A percentile compares a stretch with the other conserved stretches of the same genome.
These are phyloP conservation scores for Phytophthora parvispora DNA, from an alignment of 352 stramenopile species.

Conservation along the genomic window DNA sequence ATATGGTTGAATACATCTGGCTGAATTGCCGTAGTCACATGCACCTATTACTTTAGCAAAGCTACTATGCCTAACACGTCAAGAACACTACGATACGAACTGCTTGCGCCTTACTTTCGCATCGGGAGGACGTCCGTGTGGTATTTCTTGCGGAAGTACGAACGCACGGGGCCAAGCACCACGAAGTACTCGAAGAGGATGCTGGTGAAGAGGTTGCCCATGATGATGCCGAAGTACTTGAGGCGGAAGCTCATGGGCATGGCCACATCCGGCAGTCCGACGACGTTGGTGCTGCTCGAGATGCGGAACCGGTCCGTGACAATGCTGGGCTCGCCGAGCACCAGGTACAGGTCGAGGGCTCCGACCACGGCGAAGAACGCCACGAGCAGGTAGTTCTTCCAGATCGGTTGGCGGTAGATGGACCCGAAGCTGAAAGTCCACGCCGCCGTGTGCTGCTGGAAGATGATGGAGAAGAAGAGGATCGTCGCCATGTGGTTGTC, in stretches of 20 bases:
- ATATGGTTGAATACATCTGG: no score
- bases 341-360: constrained; percentile 46
- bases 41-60: no score
- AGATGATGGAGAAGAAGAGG: constrained; percentile 41
- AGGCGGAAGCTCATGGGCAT: constrained; percentile 52
- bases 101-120: constrained; percentile 36
- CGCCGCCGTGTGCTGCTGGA: constrained; percentile 36
- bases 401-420: constrained; percentile 54
- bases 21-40: no score
- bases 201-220: constrained; percentile 38
- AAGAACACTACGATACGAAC: no score
- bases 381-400: constrained; percentile 50
- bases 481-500: constrained; percentile 54
- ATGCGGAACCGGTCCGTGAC: constrained; percentile 62
- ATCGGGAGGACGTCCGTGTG: constrained; percentile 40
- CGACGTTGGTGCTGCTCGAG: constrained; percentile 59
- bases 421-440: constrained; percentile 60
- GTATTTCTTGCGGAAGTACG: constrained; percentile 46
- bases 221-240: constrained; percentile 38
- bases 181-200: constrained; percentile 50
- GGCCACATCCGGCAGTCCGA: constrained; percentile 52
- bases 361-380: constrained; percentile 36
- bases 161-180: constrained; percentile 46
- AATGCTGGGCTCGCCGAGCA: constrained; percentile 46
- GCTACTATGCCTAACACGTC: no score